phyloP scores from a whole-genome alignment of 2,329 filamentous ascomycete species.

The Phyllosticta paracitricarpa region DNA sequence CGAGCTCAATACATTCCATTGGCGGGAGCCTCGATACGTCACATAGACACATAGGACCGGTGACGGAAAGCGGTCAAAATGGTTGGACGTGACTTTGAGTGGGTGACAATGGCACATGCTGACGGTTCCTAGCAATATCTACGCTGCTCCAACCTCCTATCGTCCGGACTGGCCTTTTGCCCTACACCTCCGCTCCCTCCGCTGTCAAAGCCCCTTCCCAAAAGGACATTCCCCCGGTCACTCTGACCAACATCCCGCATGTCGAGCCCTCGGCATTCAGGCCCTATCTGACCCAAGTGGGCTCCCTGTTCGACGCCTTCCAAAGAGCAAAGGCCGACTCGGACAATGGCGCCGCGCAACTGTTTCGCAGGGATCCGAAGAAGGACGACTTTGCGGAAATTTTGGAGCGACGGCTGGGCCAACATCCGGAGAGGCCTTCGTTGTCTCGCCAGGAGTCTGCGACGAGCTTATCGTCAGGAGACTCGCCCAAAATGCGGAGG shows the following conservation, averaged over 20 bases:
- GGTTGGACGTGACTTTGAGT: constrained; percentile 37
- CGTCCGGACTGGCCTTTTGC: constrained; percentile 73
- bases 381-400: constrained; percentile 41
- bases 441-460: constrained; percentile 31
- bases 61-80: constrained; percentile 73
- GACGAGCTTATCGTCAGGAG: constrained; percentile 33
- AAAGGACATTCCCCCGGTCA: constrained; percentile 85
- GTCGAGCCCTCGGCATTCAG: constrained; percentile 73
- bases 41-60: constrained; percentile 46
- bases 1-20: constrained; percentile 80
- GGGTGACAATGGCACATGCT: background rate
- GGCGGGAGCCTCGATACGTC: constrained; percentile 70
- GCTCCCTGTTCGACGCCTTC: constrained; percentile 79
- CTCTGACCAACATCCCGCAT: constrained; percentile 76
- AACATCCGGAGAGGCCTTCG: constrained; percentile 27
- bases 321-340: constrained; percentile 71
- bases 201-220: constrained; percentile 74
- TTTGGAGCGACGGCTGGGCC: constrained; percentile 32
- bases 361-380: constrained; percentile 37
- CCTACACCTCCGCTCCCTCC: constrained; percentile 64
- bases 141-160: constrained; percentile 88
- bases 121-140: constrained; percentile 59
- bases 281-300: constrained; percentile 76
- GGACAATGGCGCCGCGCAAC: constrained; percentile 48
- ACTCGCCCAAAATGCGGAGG: constrained; percentile 38